Evolutionary conservation across 257 asterid species (phyloP), one percentile per base, ranked within the genome.

Genomic region (Solanum paucissectum): DNA sequence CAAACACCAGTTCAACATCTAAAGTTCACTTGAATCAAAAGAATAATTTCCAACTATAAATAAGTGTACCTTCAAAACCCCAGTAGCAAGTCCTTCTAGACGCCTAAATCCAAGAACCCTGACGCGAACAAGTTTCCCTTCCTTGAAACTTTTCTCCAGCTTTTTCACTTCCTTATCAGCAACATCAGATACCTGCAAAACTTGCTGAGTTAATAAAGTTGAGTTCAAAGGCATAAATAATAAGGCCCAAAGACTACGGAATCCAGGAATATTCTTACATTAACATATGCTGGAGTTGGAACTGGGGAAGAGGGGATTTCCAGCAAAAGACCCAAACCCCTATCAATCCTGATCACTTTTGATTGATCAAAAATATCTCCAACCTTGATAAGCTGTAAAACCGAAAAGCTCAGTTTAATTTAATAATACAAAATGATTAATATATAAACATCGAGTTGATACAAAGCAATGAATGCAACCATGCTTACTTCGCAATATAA

Each of bases 21-120:
- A 82, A 82, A 49, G 6, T 82, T 49, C 69, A 82, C 69, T 82
- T 29, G 27, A 10, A 29, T 37, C 42, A 49, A 82, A 79, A 79
- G 69, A 38, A 86, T 34, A 73, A 46, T 52, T 20, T 29, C 83
- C 84, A 86, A 60, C 20, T 69, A 83, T 64, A 86, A 84, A 81
- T 55, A 79, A 34, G 36, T 76, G 73, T 64, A 97, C 99, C 99
- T 95, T 97, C 88, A 95, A 89, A 91, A 87, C 88, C 62, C 96
- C 98, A 88, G 94, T 94, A 64, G 99, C 99, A 89, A 97, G 95
- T 69, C 99, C 99, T 91, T 97, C 99, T 93, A 96, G 90, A 89
- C 91, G 95, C 92, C 98, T 95, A 90, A 93, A 95, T 71, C 98
- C 99, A 87, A 91, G 97, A 84, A 96, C 91, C 91, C 99, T 94